A percentile compares a stretch with the other conserved stretches of the same genome.
Conservation (phyloP, 2,329 filamentous ascomycete species). For the Aspergillus calidoustus region DNA sequence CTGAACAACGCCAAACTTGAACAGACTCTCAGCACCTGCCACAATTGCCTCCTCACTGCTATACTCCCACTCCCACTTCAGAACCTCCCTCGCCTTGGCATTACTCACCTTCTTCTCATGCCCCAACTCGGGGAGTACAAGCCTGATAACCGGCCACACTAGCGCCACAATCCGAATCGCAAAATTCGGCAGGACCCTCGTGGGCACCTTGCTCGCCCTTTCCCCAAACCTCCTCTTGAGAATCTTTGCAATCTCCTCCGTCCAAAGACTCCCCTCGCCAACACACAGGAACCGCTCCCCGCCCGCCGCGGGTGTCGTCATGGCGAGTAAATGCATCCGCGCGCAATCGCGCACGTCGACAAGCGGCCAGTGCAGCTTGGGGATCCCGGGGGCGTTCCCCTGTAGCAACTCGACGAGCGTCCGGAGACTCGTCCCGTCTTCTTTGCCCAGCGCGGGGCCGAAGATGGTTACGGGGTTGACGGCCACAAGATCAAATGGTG, state of each 20-base stretch:
- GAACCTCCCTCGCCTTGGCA: background rate
- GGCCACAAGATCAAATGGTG: background rate
- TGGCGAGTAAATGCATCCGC: background rate
- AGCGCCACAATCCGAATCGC: background rate
- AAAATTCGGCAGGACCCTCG: background rate
- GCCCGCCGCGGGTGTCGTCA: background rate
- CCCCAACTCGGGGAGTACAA: background rate
- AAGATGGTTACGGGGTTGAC: background rate
- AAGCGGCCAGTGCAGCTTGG: background rate
- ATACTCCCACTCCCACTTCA: background rate
- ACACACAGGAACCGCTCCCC: constrained; percentile 1
- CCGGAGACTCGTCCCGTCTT: background rate
- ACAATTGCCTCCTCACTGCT: background rate
- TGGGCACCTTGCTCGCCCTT: background rate
- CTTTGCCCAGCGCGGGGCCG: constrained; percentile 1
- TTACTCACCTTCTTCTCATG: background rate
- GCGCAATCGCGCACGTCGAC: constrained; percentile 4
- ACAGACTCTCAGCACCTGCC: background rate
- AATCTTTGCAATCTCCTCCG: background rate
- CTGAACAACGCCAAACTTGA: background rate
- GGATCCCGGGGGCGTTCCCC: background rate
- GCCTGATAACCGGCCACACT: background rate
- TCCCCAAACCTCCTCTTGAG: background rate
- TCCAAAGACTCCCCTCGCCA: background rate
- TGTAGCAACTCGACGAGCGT: background rate